Evolutionary conservation across 108 stramenopile species (phyloP), one percentile per base, ranked within the genome.

Genomic region (Skeletonema menzelii): DNA sequence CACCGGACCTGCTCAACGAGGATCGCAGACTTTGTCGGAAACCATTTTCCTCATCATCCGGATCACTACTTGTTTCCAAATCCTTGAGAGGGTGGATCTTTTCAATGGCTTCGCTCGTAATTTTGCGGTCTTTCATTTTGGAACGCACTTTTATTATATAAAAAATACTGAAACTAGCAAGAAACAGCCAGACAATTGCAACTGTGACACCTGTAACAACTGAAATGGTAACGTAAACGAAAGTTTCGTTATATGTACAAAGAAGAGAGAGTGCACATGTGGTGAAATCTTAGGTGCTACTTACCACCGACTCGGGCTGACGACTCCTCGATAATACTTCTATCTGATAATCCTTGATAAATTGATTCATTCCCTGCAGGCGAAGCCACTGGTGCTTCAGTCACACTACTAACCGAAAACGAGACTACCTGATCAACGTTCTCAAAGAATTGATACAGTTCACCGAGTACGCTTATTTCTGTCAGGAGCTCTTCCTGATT

Each of bases 331-430:
- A 1, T 53, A 2, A 2, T 53, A 10, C 2, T 53, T 53, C 49
- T 22, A 10, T 53, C 22, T 22, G 7, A 2, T 4, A 8, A 24
- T 24, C n/a, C 49, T 8, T 20, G 49, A 4, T 1, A 24, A 22
- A 7, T 22, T 22, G 22, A 19, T 10, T 22, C 49, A 8, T 10
- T 53, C 24, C 11, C 49, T 10, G 22, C 49, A 53, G 49, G 49
- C 19, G 49, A 53, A 53, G 49, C 19, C 49, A 53, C 49, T n/a
- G 49, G 49, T 53, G 49, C 22, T 53, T 53, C 49, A 22, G 49
- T 24, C 19, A 53, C 49, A 53, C 49, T 22, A 22, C n/a, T 5
- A 7, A 53, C 24, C 22, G 22, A 20, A 22, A 22, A 53, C 22
- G 49, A 20, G 3, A 22, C 49, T 22, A 53, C 49, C 22, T 53